phyloP scores from a whole-genome alignment of 1,139 yeast genomes.

The Hansenula anomala region DNA sequence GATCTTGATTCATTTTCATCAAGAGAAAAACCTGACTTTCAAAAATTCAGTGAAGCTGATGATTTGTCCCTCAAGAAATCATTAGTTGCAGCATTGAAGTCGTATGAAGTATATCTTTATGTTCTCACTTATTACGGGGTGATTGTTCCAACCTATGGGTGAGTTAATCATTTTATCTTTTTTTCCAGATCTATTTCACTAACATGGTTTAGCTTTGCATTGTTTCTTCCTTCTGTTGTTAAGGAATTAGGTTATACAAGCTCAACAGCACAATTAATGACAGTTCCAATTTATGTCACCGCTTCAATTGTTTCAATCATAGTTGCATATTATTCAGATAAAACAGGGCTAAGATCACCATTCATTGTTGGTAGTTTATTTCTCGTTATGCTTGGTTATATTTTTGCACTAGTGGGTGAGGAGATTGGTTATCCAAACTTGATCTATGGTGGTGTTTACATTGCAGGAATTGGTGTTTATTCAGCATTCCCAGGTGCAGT shows the following conservation, averaged over 20 bases:
- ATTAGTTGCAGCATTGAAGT: slow-evolving; percentile 12
- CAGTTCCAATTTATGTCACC: slow-evolving; percentile 31
- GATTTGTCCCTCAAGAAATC: slow-evolving; percentile 12
- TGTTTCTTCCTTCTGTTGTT: slow-evolving; percentile 30
- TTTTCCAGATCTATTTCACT: no score
- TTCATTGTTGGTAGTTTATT: slow-evolving; percentile 25
- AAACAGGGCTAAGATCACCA: slow-evolving; percentile 29
- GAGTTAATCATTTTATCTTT: no score
- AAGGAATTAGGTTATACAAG: slow-evolving; percentile 27
- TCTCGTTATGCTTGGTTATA: slow-evolving; percentile 29
- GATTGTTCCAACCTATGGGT: slow-evolving; percentile 13
- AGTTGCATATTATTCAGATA: slow-evolving; percentile 28
- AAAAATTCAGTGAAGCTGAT: slow-evolving; percentile 9
- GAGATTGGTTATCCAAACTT: slow-evolving; percentile 5
- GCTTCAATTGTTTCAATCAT: slow-evolving; percentile 28
- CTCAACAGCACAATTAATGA: slow-evolving; percentile 27
- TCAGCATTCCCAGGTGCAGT: not conserved
- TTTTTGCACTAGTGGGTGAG: slow-evolving; percentile 24
- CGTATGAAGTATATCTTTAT: slow-evolving; percentile 17
- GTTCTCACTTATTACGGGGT: slow-evolving; percentile 14
- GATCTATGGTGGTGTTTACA: not conserved
- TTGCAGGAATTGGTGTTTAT: not conserved
- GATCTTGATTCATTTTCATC: not conserved
- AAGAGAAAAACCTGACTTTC: slow-evolving; percentile 6
- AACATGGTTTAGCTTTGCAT: no score